A percentile compares a stretch with the other conserved stretches of the same genome.
phyloP scores from a whole-genome alignment of 768 basidiomycete species.

The Cyclocybe cylindracea region DNA sequence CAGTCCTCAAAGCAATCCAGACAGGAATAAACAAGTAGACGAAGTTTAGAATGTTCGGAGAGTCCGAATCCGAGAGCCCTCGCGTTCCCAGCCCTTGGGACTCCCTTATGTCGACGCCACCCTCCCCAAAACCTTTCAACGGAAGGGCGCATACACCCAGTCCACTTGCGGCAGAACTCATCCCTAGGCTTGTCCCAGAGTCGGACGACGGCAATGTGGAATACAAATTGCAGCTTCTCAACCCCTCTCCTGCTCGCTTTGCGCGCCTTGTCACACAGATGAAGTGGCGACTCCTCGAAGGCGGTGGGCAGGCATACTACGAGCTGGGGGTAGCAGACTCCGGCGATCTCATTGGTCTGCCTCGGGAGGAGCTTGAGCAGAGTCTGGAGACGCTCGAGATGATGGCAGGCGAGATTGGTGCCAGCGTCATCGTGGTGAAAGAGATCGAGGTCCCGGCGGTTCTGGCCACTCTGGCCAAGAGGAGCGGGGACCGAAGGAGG shows the following conservation, averaged over 20 bases:
- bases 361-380: slow-evolving; percentile 69
- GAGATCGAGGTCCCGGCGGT: slow-evolving; percentile 77
- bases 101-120: slow-evolving; percentile 60
- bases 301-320: slow-evolving; percentile 82
- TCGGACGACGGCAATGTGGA: slow-evolving; percentile 88
- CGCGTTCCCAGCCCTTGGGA: slow-evolving; percentile 86
- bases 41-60: slow-evolving; percentile 67
- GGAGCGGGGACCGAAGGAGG: slow-evolving; percentile 33
- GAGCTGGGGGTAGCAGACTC: slow-evolving; percentile 86
- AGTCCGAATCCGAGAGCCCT: slow-evolving; percentile 79
- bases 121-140: slow-evolving; percentile 33
- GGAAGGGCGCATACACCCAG: slow-evolving; percentile 29
- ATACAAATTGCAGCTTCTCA: slow-evolving; percentile 89
- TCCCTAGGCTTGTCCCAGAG: slow-evolving; percentile 77
- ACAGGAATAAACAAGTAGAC: slow-evolving; percentile 10
- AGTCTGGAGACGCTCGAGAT: slow-evolving; percentile 85
- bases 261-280: slow-evolving; percentile 89
- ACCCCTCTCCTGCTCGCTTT: slow-evolving; percentile 76
- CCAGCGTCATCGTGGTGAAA: slow-evolving; percentile 87
- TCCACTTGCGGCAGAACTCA: slow-evolving; percentile 31
- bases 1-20: not conserved
- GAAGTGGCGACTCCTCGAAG: slow-evolving; percentile 91
- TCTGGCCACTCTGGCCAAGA: slow-evolving; percentile 41
- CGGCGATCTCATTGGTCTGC: slow-evolving; percentile 82
- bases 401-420: slow-evolving; percentile 95